These are phyloP conservation scores for Calvatia gigantea DNA, from an alignment of 768 basidiomycete genomes.

Conservation along the genomic window DNA sequence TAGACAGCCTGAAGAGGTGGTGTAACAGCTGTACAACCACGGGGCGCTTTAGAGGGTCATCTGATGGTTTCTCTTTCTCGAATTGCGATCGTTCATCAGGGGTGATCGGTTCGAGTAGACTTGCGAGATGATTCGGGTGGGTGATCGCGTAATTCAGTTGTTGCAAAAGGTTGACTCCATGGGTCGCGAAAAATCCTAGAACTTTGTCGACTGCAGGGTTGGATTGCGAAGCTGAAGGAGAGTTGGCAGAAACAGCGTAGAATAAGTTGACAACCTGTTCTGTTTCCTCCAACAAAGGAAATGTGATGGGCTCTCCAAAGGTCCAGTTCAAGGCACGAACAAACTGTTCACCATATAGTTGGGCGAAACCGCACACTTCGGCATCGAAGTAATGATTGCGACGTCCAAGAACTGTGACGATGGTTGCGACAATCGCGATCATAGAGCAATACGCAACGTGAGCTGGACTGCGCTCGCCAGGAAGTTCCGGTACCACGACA, in stretches of 20 bases:
- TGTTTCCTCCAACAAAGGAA: constrained; percentile 78
- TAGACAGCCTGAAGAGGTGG: constrained; percentile 65
- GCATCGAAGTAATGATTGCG: constrained; percentile 78
- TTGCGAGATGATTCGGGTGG: constrained; percentile 86
- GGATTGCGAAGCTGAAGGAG: constrained; percentile 39
- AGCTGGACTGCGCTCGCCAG: constrained; percentile 72
- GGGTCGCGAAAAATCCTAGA: constrained; percentile 63
- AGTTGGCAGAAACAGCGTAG: constrained; percentile 63
- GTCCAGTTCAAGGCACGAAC: constrained; percentile 78
- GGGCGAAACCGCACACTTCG: constrained; percentile 83
- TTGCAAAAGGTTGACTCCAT: constrained; percentile 73
- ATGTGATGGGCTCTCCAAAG: constrained; percentile 70
- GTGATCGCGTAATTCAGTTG: constrained; percentile 88
- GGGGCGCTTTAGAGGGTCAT: constrained; percentile 68
- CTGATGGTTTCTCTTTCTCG: constrained; percentile 60
- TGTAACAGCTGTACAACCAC: constrained; percentile 70
- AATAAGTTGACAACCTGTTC: constrained; percentile 79
- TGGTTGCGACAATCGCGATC: constrained; percentile 73
- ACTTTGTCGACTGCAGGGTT: constrained; percentile 58
- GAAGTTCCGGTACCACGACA: constrained; percentile 61
- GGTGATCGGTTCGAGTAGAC: constrained; percentile 76
- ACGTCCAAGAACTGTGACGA: constrained; percentile 58
- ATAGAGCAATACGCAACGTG: constrained; percentile 84
- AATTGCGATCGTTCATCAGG: constrained; percentile 66
- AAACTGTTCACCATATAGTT: constrained; percentile 81